A percentile compares a stretch with the other conserved stretches of the same genome.
phyloP scores from a whole-genome alignment of 2,329 filamentous ascomycete genomes.

The Penicillium oxalicum region DNA sequence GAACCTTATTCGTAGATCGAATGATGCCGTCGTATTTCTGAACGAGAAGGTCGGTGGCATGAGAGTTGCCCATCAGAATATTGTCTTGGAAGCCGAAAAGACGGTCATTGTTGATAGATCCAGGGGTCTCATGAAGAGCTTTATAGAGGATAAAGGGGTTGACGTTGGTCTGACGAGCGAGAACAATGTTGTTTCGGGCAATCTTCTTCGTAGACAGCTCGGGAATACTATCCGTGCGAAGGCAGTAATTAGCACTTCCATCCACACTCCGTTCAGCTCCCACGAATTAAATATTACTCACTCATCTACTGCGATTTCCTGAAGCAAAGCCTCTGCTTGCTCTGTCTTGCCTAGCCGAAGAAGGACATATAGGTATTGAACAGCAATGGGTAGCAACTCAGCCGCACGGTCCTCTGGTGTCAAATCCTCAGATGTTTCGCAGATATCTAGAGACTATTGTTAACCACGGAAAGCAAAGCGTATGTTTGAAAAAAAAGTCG shows the following conservation, averaged over 20 bases:
- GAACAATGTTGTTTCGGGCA: conserved; percentile 54
- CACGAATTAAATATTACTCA: conserved; percentile 22
- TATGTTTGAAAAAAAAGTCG: too few species aligned
- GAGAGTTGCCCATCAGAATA: conserved; percentile 49
- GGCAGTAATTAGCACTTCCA: background rate
- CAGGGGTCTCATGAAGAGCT: conserved; percentile 47
- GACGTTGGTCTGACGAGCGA: conserved; percentile 40
- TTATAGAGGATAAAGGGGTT: conserved; percentile 58
- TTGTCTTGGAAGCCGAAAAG: conserved; percentile 56
- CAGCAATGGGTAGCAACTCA: conserved; percentile 55
- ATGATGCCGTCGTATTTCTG: conserved; percentile 56
- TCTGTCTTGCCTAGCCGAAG: conserved; percentile 49
- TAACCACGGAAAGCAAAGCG: background rate
- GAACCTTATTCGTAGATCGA: conserved; percentile 47
- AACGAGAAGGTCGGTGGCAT: conserved; percentile 54
- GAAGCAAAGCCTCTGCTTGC: conserved; percentile 50
- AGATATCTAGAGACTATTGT: conserved; percentile 44
- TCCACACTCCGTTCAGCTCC: background rate
- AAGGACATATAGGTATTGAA: conserved; percentile 58
- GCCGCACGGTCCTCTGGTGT: conserved; percentile 54
- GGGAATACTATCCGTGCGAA: conserved; percentile 41
- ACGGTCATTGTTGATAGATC: conserved; percentile 46
- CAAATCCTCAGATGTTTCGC: conserved; percentile 54
- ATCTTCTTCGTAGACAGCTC: conserved; percentile 55
- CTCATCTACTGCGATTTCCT: conserved; percentile 48